Percentiles rank a stretch among this genome's conserved stretches.
These are phyloP conservation scores for Casuarina glauca DNA, from an alignment of 306 rosid species.

Conservation along the genomic window DNA sequence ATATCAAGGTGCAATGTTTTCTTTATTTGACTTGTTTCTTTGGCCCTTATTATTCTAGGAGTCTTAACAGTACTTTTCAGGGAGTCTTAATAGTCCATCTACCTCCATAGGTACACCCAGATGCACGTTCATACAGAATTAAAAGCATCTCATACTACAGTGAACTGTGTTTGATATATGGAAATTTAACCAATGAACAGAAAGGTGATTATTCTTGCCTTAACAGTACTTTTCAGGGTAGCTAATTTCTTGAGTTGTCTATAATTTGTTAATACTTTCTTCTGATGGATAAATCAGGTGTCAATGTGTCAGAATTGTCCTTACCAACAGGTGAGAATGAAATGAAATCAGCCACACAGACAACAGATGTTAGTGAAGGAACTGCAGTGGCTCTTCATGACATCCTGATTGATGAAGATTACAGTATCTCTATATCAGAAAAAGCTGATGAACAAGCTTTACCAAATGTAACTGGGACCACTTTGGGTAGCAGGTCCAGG, in stretches of 20 bases:
- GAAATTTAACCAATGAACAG: slow-evolving; percentile 29
- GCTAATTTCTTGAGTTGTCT: slow-evolving; percentile 30
- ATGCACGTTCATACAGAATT: slow-evolving; percentile 55
- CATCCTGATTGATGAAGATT: slow-evolving; percentile 49
- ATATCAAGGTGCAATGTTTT: slow-evolving; percentile 50
- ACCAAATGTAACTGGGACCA: slow-evolving; percentile 27
- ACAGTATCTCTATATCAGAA: slow-evolving; percentile 39
- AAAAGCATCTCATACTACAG: slow-evolving; percentile 62
- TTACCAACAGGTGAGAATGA: slow-evolving; percentile 42
- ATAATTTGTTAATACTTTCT: slow-evolving; percentile 19
- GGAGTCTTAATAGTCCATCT: slow-evolving; percentile 4
- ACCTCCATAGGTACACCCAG: slow-evolving; percentile 50
- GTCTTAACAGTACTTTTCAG: background rate
- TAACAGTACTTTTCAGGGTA: background rate
- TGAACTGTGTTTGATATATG: slow-evolving; percentile 58
- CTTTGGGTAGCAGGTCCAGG: slow-evolving; percentile 43
- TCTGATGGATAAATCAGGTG: slow-evolving; percentile 40
- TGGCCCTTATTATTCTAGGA: background rate
- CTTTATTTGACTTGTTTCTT: background rate
- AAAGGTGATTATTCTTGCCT: slow-evolving; percentile 41
- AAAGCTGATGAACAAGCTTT: slow-evolving; percentile 33
- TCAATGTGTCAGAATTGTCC: slow-evolving; percentile 32
- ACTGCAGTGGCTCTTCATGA: slow-evolving; percentile 40
- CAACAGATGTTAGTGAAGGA: slow-evolving; percentile 33
- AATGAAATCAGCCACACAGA: slow-evolving; percentile 23